Base-by-base conservation (phyloP, 352 stramenopile genomes). In the Phytophthora tentaculata region DNA sequence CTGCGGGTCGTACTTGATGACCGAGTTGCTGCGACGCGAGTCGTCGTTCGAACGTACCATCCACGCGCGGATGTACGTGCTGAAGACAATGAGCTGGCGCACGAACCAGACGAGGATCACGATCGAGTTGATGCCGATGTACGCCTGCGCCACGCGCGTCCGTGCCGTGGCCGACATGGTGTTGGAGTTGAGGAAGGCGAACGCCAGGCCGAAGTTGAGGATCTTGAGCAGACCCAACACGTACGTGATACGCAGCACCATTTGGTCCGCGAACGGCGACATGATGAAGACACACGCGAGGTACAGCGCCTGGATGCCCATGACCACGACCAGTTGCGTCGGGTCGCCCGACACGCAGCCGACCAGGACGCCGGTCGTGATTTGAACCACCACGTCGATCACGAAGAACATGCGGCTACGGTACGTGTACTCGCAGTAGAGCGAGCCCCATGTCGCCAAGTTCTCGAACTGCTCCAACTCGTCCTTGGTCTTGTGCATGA, bases 351-450 rank as follows among this genome's bases (percentile, higher is more conserved):
- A 79, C 47, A 90, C 75, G n/a, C 74, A 73, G 23, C 82, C 85
- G 23, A 93, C 74, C 20, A 86, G 62, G 32, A 91, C 59, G 0
- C 81, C 84, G 7, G 73, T 87, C 4, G 73, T 54, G 60, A 90
- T 81, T 64, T 93, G 83, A 12, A 90, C 70, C 9, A 84, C 57
- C 17, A 80, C 74, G 13, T 76, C 71, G 17, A 90, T 64, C 19
- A 88, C 70, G 61, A 89, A 89, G 66, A 93, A 90, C 55, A 93
- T 79, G 10, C 85, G 85, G 37, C 69, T 80, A 20, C 67, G 73
- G 66, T 90, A 90, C 29, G 67, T 78, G 63, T 82, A 88, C 48
- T 88, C 81, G 41, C 73, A 79, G 60, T 91, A 93, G 22, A 91
- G 74, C 35, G 73, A 79, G 2, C 83, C 85, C 76, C 80, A 91